A percentile compares a stretch with the other conserved stretches of the same genome.
phyloP scores from a whole-genome alignment of 1,284 basidiomycete genomes.

The Mycosarcoma mackinlayi region DNA sequence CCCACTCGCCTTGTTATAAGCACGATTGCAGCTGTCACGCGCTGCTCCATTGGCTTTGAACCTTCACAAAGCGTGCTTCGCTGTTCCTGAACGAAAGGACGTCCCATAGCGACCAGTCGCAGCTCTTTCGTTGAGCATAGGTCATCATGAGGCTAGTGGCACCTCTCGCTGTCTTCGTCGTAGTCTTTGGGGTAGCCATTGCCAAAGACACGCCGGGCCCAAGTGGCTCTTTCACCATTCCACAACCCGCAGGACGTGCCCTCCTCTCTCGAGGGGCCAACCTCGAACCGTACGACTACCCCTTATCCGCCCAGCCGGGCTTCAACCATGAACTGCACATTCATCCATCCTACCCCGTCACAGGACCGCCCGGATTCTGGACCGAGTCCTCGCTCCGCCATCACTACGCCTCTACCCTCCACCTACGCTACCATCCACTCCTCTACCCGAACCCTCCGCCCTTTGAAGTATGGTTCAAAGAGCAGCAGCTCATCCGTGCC shows the following conservation, averaged over 20 bases:
- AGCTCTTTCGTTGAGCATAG: too few relatives aligned
- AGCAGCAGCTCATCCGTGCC: slow-evolving; percentile 25
- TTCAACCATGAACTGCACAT: slow-evolving; percentile 2
- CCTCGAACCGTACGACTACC: slow-evolving; percentile 28
- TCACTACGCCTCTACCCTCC: slow-evolving; percentile 12
- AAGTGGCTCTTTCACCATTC: not conserved
- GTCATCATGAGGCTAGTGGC: too few relatives aligned
- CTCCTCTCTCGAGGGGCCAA: slow-evolving; percentile 14
- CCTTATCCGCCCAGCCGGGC: not conserved
- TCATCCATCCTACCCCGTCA: not conserved
- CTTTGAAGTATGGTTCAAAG: slow-evolving; percentile 33
- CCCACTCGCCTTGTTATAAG: too few relatives aligned
- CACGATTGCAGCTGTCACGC: too few relatives aligned
- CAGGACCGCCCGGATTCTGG: slow-evolving; percentile 29
- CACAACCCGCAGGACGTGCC: slow-evolving; percentile 25
- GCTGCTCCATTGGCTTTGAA: too few relatives aligned
- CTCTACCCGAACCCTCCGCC: slow-evolving; percentile 16
- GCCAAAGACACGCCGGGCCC: not conserved
- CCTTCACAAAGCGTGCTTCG: too few relatives aligned
- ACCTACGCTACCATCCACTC: slow-evolving; percentile 13
- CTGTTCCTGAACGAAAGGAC: too few relatives aligned
- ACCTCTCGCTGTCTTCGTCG: not conserved
- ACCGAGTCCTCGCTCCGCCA: slow-evolving; percentile 6
- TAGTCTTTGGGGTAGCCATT: not conserved
- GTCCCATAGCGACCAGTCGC: too few relatives aligned